These are phyloP conservation scores for Hibiscus trionum DNA, from an alignment of 345 rosid species.

Conservation along the genomic window DNA sequence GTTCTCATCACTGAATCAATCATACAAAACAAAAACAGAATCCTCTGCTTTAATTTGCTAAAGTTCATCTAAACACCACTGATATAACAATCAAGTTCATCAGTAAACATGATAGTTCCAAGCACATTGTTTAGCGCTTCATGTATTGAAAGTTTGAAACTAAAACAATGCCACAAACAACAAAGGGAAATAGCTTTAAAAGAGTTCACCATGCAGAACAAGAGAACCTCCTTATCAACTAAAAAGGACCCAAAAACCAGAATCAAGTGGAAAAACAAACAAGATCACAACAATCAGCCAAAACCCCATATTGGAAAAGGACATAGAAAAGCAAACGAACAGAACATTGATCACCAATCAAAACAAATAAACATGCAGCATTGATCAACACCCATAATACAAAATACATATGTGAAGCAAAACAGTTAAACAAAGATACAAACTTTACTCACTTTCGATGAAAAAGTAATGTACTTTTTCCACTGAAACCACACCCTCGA, in stretches of 20 bases:
- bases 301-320: neutral
- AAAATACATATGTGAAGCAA: neutral
- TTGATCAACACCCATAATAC: neutral
- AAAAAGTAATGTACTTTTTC: slow-evolving; percentile 18
- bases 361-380: slow-evolving; percentile 14
- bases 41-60: slow-evolving; percentile 8
- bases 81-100: neutral
- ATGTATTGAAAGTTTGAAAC: neutral
- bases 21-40: neutral
- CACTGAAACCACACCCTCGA: neutral
- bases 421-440: neutral
- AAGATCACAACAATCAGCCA: neutral
- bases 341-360: slow-evolving; percentile 16
- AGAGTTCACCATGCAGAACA: slow-evolving; percentile 11
- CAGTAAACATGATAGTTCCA: neutral
- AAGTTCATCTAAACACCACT: neutral
- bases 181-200: neutral
- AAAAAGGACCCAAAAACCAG: neutral
- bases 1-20: slow-evolving; percentile 7
- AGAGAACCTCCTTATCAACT: slow-evolving; percentile 7
- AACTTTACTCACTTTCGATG: slow-evolving; percentile 13
- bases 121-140: slow-evolving; percentile 18
- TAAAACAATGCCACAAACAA: slow-evolving; percentile 1
- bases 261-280: slow-evolving; percentile 11
- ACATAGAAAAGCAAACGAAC: neutral